Conservation (phyloP, 805 yeast genomes). For the Candida koratica region DNA sequence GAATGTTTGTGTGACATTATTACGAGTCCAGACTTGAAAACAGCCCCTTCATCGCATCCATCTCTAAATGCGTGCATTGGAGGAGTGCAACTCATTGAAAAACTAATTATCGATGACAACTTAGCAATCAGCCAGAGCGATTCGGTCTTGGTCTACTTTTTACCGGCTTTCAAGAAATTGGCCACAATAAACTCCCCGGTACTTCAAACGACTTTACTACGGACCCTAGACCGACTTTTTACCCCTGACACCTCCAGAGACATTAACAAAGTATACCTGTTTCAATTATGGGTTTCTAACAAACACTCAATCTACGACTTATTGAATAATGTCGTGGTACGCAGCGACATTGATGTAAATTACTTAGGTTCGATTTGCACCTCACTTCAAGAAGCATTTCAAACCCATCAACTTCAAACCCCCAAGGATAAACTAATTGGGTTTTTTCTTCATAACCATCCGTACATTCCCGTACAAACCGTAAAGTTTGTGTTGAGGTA, state of each 20-base stretch:
- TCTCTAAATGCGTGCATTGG: conserved; percentile 35
- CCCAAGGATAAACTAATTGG: conserved; percentile 40
- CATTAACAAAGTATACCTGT: conserved; percentile 27
- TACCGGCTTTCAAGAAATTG: conserved; percentile 30
- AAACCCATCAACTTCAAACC: conserved; percentile 35
- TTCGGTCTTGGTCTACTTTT: conserved; percentile 18
- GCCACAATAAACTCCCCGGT: conserved; percentile 33
- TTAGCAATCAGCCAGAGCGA: conserved; percentile 23
- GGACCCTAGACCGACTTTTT: conserved; percentile 38
- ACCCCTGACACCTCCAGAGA: conserved; percentile 17
- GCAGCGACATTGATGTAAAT: conserved; percentile 25
- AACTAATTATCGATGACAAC: conserved; percentile 16
- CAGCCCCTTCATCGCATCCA: conserved; percentile 9
- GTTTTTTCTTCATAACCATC: conserved; percentile 37
- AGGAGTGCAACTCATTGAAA: conserved; percentile 35
- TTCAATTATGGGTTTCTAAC: conserved; percentile 39
- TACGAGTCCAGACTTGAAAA: conserved; percentile 11
- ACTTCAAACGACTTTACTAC: conserved; percentile 39
- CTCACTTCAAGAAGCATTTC: conserved; percentile 30
- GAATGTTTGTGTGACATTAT: conserved; percentile 13
- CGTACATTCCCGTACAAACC: conserved; percentile 32
- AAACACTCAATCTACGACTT: conserved; percentile 39
- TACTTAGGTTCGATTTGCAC: conserved; percentile 33
- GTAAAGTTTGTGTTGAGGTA: conserved; percentile 44
- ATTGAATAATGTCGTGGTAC: conserved; percentile 21